These are phyloP conservation scores for Withania somnifera DNA, from an alignment of 305 asterid genomes.

Conservation along the genomic window DNA sequence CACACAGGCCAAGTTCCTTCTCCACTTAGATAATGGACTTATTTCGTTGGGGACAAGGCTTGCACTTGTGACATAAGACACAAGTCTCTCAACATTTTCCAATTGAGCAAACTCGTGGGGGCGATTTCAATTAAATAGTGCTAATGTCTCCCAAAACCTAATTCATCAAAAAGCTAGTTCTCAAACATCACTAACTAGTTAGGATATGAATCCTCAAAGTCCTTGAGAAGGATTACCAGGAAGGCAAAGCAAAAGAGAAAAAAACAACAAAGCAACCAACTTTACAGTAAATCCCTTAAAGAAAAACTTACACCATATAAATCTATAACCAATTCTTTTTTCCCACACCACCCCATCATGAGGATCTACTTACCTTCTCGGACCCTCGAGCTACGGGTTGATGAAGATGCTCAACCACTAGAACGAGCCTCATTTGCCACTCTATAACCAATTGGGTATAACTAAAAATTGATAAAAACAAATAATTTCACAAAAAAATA, in stretches of 20 bases:
- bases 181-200: neutral
- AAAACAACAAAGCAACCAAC: neutral
- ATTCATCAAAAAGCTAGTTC: neutral
- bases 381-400: too few relatives aligned
- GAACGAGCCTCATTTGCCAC: too few relatives aligned
- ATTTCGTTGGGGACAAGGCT: too few relatives aligned
- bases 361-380: too few relatives aligned
- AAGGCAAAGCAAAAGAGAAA: neutral
- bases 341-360: too few relatives aligned
- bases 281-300: neutral
- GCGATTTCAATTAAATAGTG: neutral
- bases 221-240: neutral
- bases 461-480: neutral
- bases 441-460: neutral
- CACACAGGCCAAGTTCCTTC: neutral
- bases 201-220: neutral
- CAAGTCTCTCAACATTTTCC: too few relatives aligned
- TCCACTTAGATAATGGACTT: neutral
- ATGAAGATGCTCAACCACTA: too few relatives aligned
- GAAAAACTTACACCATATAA: neutral
- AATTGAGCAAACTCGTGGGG: too few relatives aligned
- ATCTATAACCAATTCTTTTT: neutral
- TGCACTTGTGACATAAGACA: too few relatives aligned
- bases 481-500: neutral
- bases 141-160: neutral